Percentiles rank a stretch among this genome's conserved stretches.
Conservation (phyloP, 257 asterid species). For the Sherardia arvensis region DNA sequence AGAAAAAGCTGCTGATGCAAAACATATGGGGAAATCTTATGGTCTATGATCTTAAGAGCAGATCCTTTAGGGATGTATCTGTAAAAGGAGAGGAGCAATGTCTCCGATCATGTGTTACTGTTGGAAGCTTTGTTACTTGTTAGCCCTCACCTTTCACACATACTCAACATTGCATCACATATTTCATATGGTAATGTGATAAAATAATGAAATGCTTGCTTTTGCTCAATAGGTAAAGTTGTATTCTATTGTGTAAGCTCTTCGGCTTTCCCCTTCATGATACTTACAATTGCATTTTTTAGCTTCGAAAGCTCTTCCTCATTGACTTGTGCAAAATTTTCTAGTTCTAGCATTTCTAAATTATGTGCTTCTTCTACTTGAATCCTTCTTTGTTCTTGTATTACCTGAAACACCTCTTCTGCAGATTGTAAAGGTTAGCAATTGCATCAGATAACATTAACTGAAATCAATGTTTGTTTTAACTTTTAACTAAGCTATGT, state of each 20-base stretch:
- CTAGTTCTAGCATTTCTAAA: conserved; percentile 4
- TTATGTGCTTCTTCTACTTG: conserved; percentile 15
- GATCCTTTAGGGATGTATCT: background rate
- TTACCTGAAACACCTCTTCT: conserved; percentile 58
- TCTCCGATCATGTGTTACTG: background rate
- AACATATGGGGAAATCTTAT: background rate
- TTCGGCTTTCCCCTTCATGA: no score
- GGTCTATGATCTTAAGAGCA: background rate
- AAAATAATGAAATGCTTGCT: no score
- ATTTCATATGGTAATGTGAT: no score
- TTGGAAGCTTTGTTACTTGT: background rate
- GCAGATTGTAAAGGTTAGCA: conserved; percentile 20
- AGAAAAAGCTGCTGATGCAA: background rate
- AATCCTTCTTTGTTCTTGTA: conserved; percentile 5
- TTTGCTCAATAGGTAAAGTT: no score
- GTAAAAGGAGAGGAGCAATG: background rate
- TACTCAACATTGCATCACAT: no score
- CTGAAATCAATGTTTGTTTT: background rate
- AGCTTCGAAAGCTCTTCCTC: no score
- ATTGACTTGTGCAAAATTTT: no score
- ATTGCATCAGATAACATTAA: background rate
- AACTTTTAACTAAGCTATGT: background rate
- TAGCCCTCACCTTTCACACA: no score
- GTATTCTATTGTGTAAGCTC: no score
- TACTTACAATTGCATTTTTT: no score